Percentiles rank a stretch among this genome's conserved stretches.
phyloP scores from a whole-genome alignment of 1,139 yeast species.

The Geotrichum restrictum region DNA sequence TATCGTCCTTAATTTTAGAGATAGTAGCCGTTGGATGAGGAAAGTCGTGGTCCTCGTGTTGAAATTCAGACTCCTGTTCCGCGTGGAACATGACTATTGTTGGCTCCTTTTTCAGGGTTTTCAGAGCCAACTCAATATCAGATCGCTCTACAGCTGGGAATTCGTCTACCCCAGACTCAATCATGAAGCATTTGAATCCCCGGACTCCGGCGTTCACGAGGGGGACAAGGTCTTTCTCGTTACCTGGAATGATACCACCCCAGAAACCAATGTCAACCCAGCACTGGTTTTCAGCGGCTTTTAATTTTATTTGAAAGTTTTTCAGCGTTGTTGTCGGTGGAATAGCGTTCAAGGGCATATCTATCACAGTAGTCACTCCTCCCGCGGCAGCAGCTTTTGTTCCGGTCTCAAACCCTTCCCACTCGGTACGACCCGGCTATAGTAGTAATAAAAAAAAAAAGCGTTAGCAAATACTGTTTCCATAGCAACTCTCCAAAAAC shows the following conservation, averaged over 20 bases:
- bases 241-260: slow-evolving; percentile 89
- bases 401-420: slow-evolving; percentile 95
- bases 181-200: slow-evolving; percentile 87
- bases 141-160: slow-evolving; percentile 72
- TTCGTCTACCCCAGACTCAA: slow-evolving; percentile 91
- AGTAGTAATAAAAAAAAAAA: not conserved
- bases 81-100: slow-evolving; percentile 91
- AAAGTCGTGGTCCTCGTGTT: slow-evolving; percentile 44
- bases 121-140: slow-evolving; percentile 65
- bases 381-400: slow-evolving; percentile 91
- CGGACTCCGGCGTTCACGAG: slow-evolving; percentile 79
- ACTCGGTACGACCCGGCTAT: slow-evolving; percentile 81
- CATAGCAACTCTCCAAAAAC: not conserved
- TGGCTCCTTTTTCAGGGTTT: slow-evolving; percentile 54
- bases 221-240: slow-evolving; percentile 61
- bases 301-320: slow-evolving; percentile 66
- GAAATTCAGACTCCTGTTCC: slow-evolving; percentile 62
- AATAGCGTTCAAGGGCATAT: slow-evolving; percentile 93
- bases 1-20: slow-evolving; percentile 14
- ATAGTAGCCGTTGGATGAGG: slow-evolving; percentile 30
- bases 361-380: slow-evolving; percentile 92
- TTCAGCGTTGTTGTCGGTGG: slow-evolving; percentile 88
- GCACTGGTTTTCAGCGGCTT: slow-evolving; percentile 74
- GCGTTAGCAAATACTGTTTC: slow-evolving; percentile 1
- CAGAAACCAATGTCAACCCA: slow-evolving; percentile 95